Evolutionary conservation across 176 grass and related monocot species (phyloP).

Genomic region (Zizania latifolia): DNA sequence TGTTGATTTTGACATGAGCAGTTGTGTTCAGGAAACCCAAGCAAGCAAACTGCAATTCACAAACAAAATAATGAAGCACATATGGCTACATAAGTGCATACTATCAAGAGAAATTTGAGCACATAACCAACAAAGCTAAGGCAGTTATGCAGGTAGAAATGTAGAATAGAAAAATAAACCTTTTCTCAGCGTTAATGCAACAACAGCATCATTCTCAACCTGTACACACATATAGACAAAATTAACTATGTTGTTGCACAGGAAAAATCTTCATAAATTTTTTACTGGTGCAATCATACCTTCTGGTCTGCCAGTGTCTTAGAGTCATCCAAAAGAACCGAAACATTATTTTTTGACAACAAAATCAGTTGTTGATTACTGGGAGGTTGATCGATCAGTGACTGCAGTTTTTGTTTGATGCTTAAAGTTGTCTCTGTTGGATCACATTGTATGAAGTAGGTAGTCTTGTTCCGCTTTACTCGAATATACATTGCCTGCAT

Average conservation of each 20-base stretch:
- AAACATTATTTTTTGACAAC: slow-evolving; percentile 40
- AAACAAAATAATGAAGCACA: not conserved
- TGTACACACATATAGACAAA: slow-evolving; percentile 19
- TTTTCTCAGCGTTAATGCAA: slow-evolving; percentile 69
- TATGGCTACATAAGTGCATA: not conserved
- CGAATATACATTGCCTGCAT: slow-evolving; percentile 76
- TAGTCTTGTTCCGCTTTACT: slow-evolving; percentile 72
- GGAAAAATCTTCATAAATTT: not conserved
- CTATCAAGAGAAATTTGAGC: no score
- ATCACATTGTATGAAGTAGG: slow-evolving; percentile 82
- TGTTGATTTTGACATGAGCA: not conserved
- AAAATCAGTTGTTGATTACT: slow-evolving; percentile 53
- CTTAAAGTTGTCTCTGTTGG: slow-evolving; percentile 57
- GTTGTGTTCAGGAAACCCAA: not conserved
- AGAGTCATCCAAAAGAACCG: slow-evolving; percentile 57
- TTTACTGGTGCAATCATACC: slow-evolving; percentile 31
- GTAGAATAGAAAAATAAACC: slow-evolving; percentile 40
- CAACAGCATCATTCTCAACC: slow-evolving; percentile 75
- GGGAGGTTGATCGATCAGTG: slow-evolving; percentile 49
- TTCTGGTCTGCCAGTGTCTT: slow-evolving; percentile 41
- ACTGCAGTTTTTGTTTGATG: slow-evolving; percentile 70
- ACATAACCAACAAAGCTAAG: no score
- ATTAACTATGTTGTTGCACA: not conserved
- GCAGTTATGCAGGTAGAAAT: not conserved
- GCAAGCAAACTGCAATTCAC: not conserved